phyloP scores from a whole-genome alignment of 2,329 filamentous ascomycete genomes.

The Aureobasidium leucospermi region DNA sequence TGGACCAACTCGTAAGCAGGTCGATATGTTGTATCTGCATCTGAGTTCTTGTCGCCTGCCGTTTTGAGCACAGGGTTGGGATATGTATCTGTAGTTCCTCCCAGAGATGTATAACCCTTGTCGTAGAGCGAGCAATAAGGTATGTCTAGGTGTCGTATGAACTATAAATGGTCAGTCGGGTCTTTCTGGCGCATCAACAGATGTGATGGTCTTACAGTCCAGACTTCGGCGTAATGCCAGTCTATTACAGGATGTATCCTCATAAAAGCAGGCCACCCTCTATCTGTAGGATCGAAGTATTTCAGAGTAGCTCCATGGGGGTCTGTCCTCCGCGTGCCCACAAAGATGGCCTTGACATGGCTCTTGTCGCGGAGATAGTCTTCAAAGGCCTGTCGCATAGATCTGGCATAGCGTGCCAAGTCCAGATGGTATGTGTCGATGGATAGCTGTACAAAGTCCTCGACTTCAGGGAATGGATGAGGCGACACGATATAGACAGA shows the following conservation, averaged over 20 bases:
- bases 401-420: conserved; percentile 63
- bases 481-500: conserved; percentile 83
- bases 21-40: conserved; percentile 43
- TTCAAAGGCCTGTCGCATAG: conserved; percentile 76
- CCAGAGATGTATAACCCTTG: conserved; percentile 82
- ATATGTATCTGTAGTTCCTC: conserved; percentile 79
- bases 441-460: conserved; percentile 68
- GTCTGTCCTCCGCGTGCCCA: conserved; percentile 84
- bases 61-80: conserved; percentile 69
- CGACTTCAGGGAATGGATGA: conserved; percentile 79
- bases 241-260: conserved; percentile 92
- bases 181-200: neutral
- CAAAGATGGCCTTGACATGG: conserved; percentile 68
- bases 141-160: conserved; percentile 70
- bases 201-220: conserved; percentile 59
- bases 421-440: conserved; percentile 65
- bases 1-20: conserved; percentile 70
- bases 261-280: conserved; percentile 87
- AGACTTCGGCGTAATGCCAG: conserved; percentile 94
- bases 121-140: conserved; percentile 87
- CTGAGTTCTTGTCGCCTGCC: conserved; percentile 23
- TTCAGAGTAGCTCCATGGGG: conserved; percentile 74
- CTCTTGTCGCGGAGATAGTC: conserved; percentile 63
- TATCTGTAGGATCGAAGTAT: conserved; percentile 81
- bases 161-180: conserved; percentile 40